These are phyloP conservation scores for Colletotrichum tropicicola DNA, from an alignment of 2,329 filamentous ascomycete species.

Conservation along the genomic window DNA sequence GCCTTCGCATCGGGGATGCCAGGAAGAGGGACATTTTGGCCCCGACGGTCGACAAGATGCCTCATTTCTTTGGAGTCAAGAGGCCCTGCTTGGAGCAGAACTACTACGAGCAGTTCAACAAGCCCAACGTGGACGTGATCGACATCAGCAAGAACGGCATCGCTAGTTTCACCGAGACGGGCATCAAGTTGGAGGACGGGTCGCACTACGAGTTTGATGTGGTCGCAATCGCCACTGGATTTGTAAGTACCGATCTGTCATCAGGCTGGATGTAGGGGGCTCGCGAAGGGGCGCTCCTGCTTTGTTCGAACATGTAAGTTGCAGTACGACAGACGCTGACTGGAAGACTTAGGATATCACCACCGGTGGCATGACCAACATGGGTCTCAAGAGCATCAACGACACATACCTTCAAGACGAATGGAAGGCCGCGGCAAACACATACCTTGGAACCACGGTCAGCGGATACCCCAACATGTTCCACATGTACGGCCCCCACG, in stretches of 20 bases:
- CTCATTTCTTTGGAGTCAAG: slow-evolving; percentile 64
- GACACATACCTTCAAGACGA: slow-evolving; percentile 48
- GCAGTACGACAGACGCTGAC: background rate
- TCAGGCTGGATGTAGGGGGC: no score
- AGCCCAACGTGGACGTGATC: slow-evolving; percentile 50
- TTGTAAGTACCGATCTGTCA: slow-evolving; percentile 42
- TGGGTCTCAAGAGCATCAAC: slow-evolving; percentile 52
- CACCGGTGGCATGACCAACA: slow-evolving; percentile 50
- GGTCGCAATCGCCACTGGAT: slow-evolving; percentile 55
- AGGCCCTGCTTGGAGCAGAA: slow-evolving; percentile 52
- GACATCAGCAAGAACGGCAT: slow-evolving; percentile 51
- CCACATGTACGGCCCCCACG: slow-evolving; percentile 64
- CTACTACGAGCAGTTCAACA: slow-evolving; percentile 59
- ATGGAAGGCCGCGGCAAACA: slow-evolving; percentile 50
- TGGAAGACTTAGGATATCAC: slow-evolving; percentile 1
- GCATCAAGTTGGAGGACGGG: slow-evolving; percentile 49
- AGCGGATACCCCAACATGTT: slow-evolving; percentile 60
- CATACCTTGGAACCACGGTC: slow-evolving; percentile 54
- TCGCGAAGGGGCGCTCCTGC: no score
- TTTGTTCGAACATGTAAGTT: no score
- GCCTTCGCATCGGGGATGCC: slow-evolving; percentile 59
- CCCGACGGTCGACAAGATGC: slow-evolving; percentile 52
- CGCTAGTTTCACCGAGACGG: slow-evolving; percentile 49
- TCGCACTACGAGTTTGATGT: slow-evolving; percentile 53
- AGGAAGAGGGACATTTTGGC: slow-evolving; percentile 59